A percentile compares a stretch with the other conserved stretches of the same genome.
Conservation (phyloP, 1,139 yeast genomes). For the Meyerozyma elateridarum region DNA sequence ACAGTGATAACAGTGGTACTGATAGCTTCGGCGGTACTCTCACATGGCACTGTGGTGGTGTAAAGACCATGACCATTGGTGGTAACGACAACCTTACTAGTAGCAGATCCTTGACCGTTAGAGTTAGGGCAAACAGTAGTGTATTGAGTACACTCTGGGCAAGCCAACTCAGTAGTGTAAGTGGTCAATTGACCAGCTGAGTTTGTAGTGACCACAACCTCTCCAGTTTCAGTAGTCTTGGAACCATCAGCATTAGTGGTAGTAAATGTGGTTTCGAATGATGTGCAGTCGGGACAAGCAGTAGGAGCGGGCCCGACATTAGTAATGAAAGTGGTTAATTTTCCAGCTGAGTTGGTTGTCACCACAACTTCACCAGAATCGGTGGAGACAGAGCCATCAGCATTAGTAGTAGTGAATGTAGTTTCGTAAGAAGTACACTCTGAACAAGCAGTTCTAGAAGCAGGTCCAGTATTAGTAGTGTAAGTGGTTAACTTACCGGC, state of each 20-base stretch:
- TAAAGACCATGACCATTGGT: conserved; percentile 11
- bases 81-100: conserved; percentile 1
- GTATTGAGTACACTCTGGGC: conserved; percentile 3
- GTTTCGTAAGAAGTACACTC: conserved; percentile 3
- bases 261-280: conserved; percentile 3
- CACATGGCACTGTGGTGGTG: conserved; percentile 17
- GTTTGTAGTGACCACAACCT: conserved; percentile 2
- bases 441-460: background rate
- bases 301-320: background rate
- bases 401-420: conserved; percentile 4
- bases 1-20: conserved; percentile 25
- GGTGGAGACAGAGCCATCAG: conserved; percentile 2
- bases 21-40: conserved; percentile 8
- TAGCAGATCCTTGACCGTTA: background rate
- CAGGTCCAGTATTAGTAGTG: background rate
- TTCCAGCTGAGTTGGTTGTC: conserved; percentile 4
- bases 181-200: conserved; percentile 2
- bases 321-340: conserved; percentile 1
- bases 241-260: conserved; percentile 5
- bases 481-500: conserved; percentile 3
- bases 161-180: conserved; percentile 1
- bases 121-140: conserved; percentile 4
- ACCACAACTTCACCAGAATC: conserved; percentile 2
- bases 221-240: conserved; percentile 2
- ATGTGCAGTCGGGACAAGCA: background rate